Base-by-base conservation (phyloP, 352 stramenopile species). In the Pythium angustatum region DNA sequence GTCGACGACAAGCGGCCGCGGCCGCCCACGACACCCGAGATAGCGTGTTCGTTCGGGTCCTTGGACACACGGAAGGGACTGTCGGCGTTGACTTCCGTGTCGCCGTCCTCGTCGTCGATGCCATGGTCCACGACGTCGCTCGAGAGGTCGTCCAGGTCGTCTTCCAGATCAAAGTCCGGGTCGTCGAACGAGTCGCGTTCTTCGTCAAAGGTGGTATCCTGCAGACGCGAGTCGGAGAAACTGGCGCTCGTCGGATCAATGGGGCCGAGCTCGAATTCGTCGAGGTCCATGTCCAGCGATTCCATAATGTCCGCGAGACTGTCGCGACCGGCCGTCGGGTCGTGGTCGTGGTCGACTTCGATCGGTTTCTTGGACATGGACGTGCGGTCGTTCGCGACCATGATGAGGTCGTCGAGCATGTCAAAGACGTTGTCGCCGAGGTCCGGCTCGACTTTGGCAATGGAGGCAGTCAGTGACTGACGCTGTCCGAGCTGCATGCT, bases 331-430 rank as follows among this genome's bases (percentile, higher is more conserved):
- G 66, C 71, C 50, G 64, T 78, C 17, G 56, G 69, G 54, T 69
- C 67, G 55, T 72, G 64, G 54, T 66, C 66, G 49, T 75, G 56
- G 45, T 69, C 73, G 24, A 82, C 64, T 10, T 77, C 62, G 54
- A 83, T 72, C 30, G 64, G 48, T 38, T 71, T 69, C 54, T 89
- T 90, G 26, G 80, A 90, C 19, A 93, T 58, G n/a, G 77, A 88
- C 30, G 68, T 73, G 56, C 84, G 78, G 60, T 91, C 81, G 6
- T 81, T 66, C 8, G 80, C 75, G 64, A 94, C 90, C 79, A 91
- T 89, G 65, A 94, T 91, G 60, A 94, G 77, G 57, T 94, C 85
- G 73, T 94, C 85, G 34, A 94, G 72, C 85, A 94, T 94, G 66
- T 94, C 85, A 63, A 94, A 94, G 30, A 94, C 81, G 71, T 88